Percentiles rank a stretch among this genome's conserved stretches.
Conservation (phyloP, 2,329 filamentous ascomycete species). For the Scorias spongiosa region DNA sequence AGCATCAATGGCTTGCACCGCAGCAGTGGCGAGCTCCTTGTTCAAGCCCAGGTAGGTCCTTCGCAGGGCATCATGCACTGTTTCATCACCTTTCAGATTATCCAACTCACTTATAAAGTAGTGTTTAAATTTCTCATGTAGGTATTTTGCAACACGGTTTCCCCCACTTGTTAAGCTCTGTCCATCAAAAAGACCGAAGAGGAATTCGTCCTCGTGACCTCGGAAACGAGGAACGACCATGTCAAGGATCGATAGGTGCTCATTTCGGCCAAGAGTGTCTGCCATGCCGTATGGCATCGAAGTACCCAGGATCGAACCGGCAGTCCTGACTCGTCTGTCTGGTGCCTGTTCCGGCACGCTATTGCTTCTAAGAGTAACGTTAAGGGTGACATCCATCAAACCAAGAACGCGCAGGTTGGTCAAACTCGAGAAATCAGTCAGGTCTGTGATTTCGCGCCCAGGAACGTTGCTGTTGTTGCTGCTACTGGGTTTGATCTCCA, state of each 20-base stretch:
- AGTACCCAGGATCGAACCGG: slow-evolving; percentile 79
- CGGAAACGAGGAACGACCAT: slow-evolving; percentile 88
- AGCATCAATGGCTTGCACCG: slow-evolving; percentile 66
- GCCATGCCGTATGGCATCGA: slow-evolving; percentile 88
- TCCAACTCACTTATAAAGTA: slow-evolving; percentile 74
- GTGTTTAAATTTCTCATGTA: slow-evolving; percentile 88
- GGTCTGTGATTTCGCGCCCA: slow-evolving; percentile 46
- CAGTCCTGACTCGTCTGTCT: slow-evolving; percentile 89
- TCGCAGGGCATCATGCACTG: slow-evolving; percentile 66
- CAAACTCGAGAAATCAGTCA: slow-evolving; percentile 84
- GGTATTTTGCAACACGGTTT: slow-evolving; percentile 87
- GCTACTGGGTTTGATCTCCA: slow-evolving; percentile 68
- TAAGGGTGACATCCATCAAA: slow-evolving; percentile 95
- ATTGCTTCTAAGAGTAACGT: slow-evolving; percentile 41
- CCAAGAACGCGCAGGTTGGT: slow-evolving; percentile 75
- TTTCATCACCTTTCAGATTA: slow-evolving; percentile 54
- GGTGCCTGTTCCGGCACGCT: slow-evolving; percentile 92
- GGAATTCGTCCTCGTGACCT: slow-evolving; percentile 73
- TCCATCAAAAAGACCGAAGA: slow-evolving; percentile 92
- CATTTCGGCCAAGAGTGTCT: slow-evolving; percentile 80
- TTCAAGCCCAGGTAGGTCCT: slow-evolving; percentile 80
- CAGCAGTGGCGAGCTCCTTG: slow-evolving; percentile 80
- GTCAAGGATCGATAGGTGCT: slow-evolving; percentile 90
- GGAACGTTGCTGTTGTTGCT: slow-evolving; percentile 30
- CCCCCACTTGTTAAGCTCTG: slow-evolving; percentile 78